Base-by-base conservation (phyloP, 2,329 filamentous ascomycete species). In the Clonostachys sp. region DNA sequence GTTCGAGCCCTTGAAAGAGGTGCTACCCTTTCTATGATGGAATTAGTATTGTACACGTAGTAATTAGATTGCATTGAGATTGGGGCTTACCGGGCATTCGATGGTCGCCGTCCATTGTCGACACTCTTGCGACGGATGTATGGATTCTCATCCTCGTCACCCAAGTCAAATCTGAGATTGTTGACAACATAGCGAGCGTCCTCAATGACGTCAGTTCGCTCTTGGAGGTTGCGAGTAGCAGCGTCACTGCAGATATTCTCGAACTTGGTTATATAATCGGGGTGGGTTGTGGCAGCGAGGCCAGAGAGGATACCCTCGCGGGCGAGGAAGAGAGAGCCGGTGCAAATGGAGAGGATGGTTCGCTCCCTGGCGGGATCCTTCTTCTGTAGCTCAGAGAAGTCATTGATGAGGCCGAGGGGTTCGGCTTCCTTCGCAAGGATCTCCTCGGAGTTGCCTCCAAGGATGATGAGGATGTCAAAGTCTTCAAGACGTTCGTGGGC, bases 171-270 rank as follows among this genome's bases (percentile, higher is more conserved):
- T 57, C 89, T 86, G 50, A 91, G 84, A 70, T 95, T 94, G 77
- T 95, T 95, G 65, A 95, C 89, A 17, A 95, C 89, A 63, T 94
- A 95, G 61, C 89, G 80, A 61, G 78, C 77, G 53, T 89, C 85
- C 61, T 94, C 88, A 60, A 92, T 79, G 53, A 94, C 86, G 61
- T 94, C 88, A 58, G 87, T 90, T 61, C 87, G 84, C 72, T 91
- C 86, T 48, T 82, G 79, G 55, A 87, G 74, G 64, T 88, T 83
- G 53, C 83, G 77, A 49, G 81, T 80, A 42, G 86, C 80, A 43
- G 83, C 81, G 54, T 89, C 83, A 65, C 86, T 87, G 75, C 87
- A 91, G 56, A 91, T 70, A 58, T 84, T 91, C 75, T 94, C 89
- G 61, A 95, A 83, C 55, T 81, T 86, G 64, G 88, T 90, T 58